phyloP scores from a whole-genome alignment of 2,329 filamentous ascomycete genomes.

The Bipolaris oryzae region DNA sequence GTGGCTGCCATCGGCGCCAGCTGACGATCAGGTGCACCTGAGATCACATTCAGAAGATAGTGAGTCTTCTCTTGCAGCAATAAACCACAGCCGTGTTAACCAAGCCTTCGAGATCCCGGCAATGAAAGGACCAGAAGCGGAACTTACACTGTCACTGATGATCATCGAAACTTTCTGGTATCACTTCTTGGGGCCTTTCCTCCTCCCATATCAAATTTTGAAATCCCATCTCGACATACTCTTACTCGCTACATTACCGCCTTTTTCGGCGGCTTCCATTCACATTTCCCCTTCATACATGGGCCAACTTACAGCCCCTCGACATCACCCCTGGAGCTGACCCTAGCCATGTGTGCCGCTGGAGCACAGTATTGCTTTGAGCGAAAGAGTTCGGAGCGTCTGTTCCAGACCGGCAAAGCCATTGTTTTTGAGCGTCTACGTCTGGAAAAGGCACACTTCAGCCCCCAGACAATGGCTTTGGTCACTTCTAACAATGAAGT shows the following conservation, averaged over 20 bases:
- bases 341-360: conserved; percentile 41
- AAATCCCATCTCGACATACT: conserved; percentile 39
- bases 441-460: conserved; percentile 33
- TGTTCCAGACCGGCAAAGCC: conserved; percentile 38
- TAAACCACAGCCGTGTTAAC: not conserved
- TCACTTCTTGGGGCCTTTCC: conserved; percentile 28
- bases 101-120: conserved; percentile 18
- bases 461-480: conserved; percentile 31
- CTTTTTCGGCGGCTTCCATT: conserved; percentile 42
- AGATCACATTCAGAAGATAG: conserved; percentile 26
- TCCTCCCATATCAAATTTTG: conserved; percentile 31
- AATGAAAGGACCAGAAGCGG: conserved; percentile 26
- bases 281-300: conserved; percentile 45
- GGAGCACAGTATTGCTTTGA: conserved; percentile 47
- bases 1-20: conserved; percentile 39
- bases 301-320: conserved; percentile 40
- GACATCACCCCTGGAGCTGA: conserved; percentile 39
- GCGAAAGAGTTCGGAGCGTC: conserved; percentile 32
- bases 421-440: conserved; percentile 38
- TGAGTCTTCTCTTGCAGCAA: conserved; percentile 2
- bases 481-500: conserved; percentile 22
- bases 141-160: conserved; percentile 36
- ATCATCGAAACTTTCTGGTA: conserved; percentile 31
- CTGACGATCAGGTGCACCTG: conserved; percentile 35
- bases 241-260: conserved; percentile 41